Conservation (phyloP, 331 rosid species). For the Pyracantha coccinea region DNA sequence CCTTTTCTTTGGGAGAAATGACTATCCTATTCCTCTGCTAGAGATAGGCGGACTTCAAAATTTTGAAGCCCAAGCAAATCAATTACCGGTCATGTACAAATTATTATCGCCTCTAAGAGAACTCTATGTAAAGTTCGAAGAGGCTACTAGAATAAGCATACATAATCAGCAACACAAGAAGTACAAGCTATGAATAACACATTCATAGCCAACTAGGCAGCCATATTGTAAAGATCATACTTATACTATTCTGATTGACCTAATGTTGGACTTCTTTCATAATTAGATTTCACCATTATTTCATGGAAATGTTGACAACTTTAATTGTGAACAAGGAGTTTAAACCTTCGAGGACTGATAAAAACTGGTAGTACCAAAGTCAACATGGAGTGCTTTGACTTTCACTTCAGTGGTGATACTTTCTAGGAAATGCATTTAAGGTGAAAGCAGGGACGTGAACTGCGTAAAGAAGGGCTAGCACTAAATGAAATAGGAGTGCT, state of each 20-base stretch:
- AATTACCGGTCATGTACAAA: not conserved
- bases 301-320: not conserved
- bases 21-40: not conserved
- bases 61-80: not conserved
- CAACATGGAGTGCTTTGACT: not conserved
- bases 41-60: not conserved
- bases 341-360: not conserved
- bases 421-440: not conserved
- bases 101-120: not conserved
- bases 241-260: not conserved
- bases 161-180: no score
- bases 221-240: not conserved
- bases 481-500: not conserved
- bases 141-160: not conserved
- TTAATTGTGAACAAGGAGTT: not conserved
- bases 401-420: not conserved
- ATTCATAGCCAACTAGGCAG: not conserved
- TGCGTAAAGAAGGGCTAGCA: not conserved
- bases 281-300: not conserved
- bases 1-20: not conserved
- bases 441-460: not conserved
- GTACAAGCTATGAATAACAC: not conserved
- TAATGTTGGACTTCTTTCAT: not conserved
- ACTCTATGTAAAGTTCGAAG: not conserved
- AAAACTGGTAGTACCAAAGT: not conserved